Evolutionary conservation across 116 monocot genomes (phyloP).

Genomic region (Trichopus zeylanicus): DNA sequence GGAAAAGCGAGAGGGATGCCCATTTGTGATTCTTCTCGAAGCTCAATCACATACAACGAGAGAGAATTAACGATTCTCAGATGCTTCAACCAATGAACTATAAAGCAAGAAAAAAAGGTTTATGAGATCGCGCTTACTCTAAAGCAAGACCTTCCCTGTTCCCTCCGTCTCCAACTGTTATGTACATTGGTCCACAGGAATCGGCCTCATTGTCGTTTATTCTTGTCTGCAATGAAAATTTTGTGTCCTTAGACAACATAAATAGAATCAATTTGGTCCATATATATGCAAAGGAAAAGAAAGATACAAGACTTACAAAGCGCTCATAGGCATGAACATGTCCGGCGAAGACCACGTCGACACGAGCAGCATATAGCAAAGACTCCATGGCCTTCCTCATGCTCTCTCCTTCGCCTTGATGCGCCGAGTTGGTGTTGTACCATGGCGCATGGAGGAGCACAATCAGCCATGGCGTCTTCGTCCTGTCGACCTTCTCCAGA

Average conservation of each 20-base stretch:
- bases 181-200: slow-evolving; percentile 56
- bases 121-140: slow-evolving; percentile 24
- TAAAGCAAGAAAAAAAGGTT: too few relatives aligned
- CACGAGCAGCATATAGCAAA: slow-evolving; percentile 43
- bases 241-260: background rate
- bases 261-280: background rate
- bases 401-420: slow-evolving; percentile 64
- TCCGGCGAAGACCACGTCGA: slow-evolving; percentile 65
- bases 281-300: background rate
- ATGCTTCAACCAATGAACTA: background rate
- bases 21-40: slow-evolving; percentile 47
- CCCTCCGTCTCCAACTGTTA: slow-evolving; percentile 86
- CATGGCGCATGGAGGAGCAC: slow-evolving; percentile 83
- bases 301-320: slow-evolving; percentile 66
- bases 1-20: slow-evolving; percentile 34
- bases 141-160: slow-evolving; percentile 87
- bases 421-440: slow-evolving; percentile 78
- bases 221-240: slow-evolving; percentile 29
- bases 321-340: slow-evolving; percentile 89
- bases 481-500: slow-evolving; percentile 37
- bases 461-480: too few relatives aligned
- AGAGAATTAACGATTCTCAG: background rate
- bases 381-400: slow-evolving; percentile 64
- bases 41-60: slow-evolving; percentile 11
- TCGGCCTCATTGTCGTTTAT: slow-evolving; percentile 49